These are phyloP conservation scores for Xylaria sp. DNA, from an alignment of 2,329 filamentous ascomycete genomes.

Conservation along the genomic window DNA sequence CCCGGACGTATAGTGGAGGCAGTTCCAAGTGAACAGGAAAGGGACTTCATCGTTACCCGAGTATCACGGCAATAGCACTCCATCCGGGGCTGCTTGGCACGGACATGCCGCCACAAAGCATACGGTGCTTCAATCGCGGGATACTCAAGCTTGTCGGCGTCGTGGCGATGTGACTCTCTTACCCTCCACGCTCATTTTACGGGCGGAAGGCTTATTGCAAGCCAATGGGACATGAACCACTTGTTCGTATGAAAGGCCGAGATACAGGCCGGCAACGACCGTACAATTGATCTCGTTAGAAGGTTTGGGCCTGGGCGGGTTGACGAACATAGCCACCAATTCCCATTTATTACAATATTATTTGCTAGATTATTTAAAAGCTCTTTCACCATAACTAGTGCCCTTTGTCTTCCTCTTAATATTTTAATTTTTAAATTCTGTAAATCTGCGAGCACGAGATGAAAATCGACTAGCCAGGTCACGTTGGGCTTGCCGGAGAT, in stretches of 20 bases:
- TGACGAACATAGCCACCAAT: neutral
- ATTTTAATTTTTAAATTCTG: too few species aligned
- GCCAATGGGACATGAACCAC: conserved; percentile 48
- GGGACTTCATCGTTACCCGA: conserved; percentile 35
- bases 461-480: too few species aligned
- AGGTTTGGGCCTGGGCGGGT: conserved; percentile 7
- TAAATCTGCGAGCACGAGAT: too few species aligned
- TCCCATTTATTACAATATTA: neutral
- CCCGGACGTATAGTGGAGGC: conserved; percentile 25
- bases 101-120: conserved; percentile 35
- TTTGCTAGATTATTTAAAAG: neutral
- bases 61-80: conserved; percentile 41
- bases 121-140: conserved; percentile 48
- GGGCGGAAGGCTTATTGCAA: conserved; percentile 41
- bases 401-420: too few species aligned
- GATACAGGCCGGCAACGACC: conserved; percentile 10
- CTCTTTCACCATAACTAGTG: neutral
- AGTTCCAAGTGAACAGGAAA: conserved; percentile 25
- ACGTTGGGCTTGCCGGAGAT: too few species aligned
- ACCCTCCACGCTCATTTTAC: conserved; percentile 44
- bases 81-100: conserved; percentile 46
- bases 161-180: conserved; percentile 39
- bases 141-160: conserved; percentile 50
- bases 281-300: conserved; percentile 9
- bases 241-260: conserved; percentile 39